A percentile compares a stretch with the other conserved stretches of the same genome.
phyloP scores from a whole-genome alignment of 352 stramenopile genomes.

The Paralagenidium karlingii region DNA sequence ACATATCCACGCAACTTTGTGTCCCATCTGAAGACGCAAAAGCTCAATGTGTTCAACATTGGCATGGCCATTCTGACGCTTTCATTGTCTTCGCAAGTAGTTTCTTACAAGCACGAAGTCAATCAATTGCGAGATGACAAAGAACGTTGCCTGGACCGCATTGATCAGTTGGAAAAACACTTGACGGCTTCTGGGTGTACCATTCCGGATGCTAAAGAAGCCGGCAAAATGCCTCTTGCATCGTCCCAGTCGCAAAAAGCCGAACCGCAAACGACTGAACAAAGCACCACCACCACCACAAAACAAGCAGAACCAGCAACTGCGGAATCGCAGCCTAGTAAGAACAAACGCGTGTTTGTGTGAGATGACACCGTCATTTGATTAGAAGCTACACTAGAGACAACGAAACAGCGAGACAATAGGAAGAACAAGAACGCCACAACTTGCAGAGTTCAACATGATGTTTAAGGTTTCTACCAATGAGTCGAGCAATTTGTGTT shows the following conservation, averaged over 20 bases:
- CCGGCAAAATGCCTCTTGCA: neutral
- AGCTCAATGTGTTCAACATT: constrained; percentile 81
- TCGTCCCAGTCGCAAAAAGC: neutral
- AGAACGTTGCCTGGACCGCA: neutral
- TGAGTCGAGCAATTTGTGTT: neutral
- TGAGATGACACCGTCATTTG: too few relatives aligned
- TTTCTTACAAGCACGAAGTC: constrained; percentile 5
- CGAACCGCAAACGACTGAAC: too few relatives aligned
- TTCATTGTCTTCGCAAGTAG: constrained; percentile 73
- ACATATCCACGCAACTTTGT: constrained; percentile 77
- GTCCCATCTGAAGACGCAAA: constrained; percentile 60
- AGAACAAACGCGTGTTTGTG: too few relatives aligned
- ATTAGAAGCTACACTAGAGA: too few relatives aligned
- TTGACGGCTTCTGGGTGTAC: too few relatives aligned
- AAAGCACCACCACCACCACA: too few relatives aligned
- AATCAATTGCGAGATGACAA: neutral
- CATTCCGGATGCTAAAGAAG: neutral
- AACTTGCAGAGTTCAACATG: neutral
- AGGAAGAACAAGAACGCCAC: constrained; percentile 4
- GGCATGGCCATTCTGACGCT: constrained; percentile 71
- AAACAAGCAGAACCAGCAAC: too few relatives aligned
- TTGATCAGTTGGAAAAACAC: too few relatives aligned
- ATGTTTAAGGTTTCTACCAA: too few relatives aligned
- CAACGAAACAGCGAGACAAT: too few relatives aligned
- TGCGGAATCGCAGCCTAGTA: too few relatives aligned